Percentiles rank a stretch among this genome's conserved stretches.
phyloP scores from a whole-genome alignment of 768 basidiomycete species.

The Boletellus ananas region DNA sequence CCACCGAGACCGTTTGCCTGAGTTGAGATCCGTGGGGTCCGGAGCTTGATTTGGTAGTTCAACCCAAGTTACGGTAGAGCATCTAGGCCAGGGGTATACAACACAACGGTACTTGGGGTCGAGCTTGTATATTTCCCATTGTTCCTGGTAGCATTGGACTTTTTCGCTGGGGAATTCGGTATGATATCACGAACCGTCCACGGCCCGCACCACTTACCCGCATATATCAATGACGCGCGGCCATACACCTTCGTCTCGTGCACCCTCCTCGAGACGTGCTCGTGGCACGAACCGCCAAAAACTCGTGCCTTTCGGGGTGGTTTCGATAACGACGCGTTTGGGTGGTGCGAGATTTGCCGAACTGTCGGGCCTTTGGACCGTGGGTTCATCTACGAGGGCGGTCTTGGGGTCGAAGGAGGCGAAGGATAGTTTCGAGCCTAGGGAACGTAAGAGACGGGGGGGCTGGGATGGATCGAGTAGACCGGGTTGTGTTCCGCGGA shows the following conservation, averaged over 20 bases:
- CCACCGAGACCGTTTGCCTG: constrained; percentile 28
- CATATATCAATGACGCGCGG: constrained; percentile 64
- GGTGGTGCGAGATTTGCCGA: constrained; percentile 50
- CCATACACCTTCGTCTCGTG: constrained; percentile 65
- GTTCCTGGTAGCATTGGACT: constrained; percentile 60
- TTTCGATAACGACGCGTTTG: constrained; percentile 75
- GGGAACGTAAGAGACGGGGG: constrained; percentile 55
- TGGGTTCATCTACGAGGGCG: constrained; percentile 44
- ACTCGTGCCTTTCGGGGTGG: constrained; percentile 47
- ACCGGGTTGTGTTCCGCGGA: constrained; percentile 54
- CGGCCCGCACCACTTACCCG: constrained; percentile 47
- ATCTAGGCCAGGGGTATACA: constrained; percentile 43
- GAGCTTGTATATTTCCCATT: constrained; percentile 85
- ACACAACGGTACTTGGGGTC: constrained; percentile 70
- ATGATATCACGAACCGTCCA: constrained; percentile 3
- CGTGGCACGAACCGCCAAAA: constrained; percentile 79
- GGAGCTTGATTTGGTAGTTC: constrained; percentile 10
- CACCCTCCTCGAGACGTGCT: constrained; percentile 54
- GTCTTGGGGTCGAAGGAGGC: constrained; percentile 71
- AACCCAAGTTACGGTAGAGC: constrained; percentile 21
- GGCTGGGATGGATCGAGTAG: constrained; percentile 61
- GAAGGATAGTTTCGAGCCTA: constrained; percentile 61
- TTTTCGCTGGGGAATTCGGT: constrained; percentile 37
- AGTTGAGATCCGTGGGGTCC: constrained; percentile 6
- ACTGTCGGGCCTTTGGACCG: constrained; percentile 39